Base-by-base conservation (phyloP, 306 rosid species). In the Vicia sativa region DNA sequence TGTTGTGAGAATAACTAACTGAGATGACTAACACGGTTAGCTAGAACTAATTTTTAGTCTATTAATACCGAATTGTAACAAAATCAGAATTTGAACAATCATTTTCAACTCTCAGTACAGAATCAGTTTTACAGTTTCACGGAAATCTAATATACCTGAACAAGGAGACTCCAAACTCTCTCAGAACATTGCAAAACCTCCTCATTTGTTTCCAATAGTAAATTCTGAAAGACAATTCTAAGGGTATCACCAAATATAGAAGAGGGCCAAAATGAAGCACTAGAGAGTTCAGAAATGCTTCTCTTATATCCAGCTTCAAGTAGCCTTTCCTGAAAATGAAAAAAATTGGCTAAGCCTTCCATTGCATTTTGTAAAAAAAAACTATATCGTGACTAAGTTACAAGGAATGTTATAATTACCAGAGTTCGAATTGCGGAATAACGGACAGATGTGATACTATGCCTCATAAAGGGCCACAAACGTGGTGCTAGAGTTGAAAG, bases 401-500 rank as follows among this genome's bases (percentile, higher is more conserved):
- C 43, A 23, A 57, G 50, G 7, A 60, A 26, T 31, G 44, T 19
- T 23, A 35, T 29, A 61, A 48, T 64, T 93, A 93, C 98, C 96
- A 93, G 82, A 77, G 98, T 93, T 69, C 90, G 84, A 48, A 90
- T 90, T 45, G 98, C 98, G 49, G 98, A 90, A 82, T 80, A 82
- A 56, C 98, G 96, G 72, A 90, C 96, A 74, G 96, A 90, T 72
- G 89, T 80, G 73, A 93, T 90, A 68, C 87, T 83, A 43, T 93
- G 98, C 85, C 98, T 88, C 98, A 93, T 93, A 82, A 93, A 93
- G 53, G 98, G 97, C 98, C 98, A 93, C 77, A 93, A 80, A 31
- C 97, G 91, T 0, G 95, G 98, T 2, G 96, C 97, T 80, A 93
- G 59, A 50, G 87, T 79, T 28, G 91, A 80, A 72, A 93, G 81